Conservation (phyloP, 192 early-diverging fungal genomes). For the Ambispora gerdemannii region DNA sequence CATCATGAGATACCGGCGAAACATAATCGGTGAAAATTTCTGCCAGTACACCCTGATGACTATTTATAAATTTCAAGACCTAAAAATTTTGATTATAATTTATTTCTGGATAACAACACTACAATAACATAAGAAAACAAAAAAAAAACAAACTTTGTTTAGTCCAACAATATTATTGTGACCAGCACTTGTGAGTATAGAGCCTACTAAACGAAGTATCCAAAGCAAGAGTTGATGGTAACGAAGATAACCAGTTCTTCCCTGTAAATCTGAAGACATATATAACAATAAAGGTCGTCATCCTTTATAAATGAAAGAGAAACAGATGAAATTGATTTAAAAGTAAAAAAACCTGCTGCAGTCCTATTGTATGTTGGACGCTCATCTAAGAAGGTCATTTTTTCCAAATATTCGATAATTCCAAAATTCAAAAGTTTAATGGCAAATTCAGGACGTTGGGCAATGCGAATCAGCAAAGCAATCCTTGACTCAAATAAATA, state of each 20-base stretch:
- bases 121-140: background rate
- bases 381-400: constrained; percentile 69
- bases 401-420: constrained; percentile 70
- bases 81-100: background rate
- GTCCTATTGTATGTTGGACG: constrained; percentile 40
- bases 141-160: background rate
- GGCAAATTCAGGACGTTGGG: constrained; percentile 69
- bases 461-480: constrained; percentile 75
- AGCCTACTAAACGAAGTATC: constrained; percentile 13
- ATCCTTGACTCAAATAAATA: constrained; percentile 77
- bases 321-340: background rate
- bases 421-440: constrained; percentile 75
- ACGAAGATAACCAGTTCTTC: background rate
- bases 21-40: constrained; percentile 25
- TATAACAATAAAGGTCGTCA: background rate
- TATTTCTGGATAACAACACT: background rate
- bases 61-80: constrained; percentile 6
- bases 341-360: background rate
- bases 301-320: background rate
- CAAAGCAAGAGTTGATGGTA: constrained; percentile 24
- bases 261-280: constrained; percentile 3
- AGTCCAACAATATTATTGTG: constrained; percentile 1
- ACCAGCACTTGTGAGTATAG: constrained; percentile 20
- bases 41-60: constrained; percentile 22
- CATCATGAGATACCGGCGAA: background rate